Percentiles rank a stretch among this genome's conserved stretches.
These are phyloP conservation scores for Boletus smithii DNA, from an alignment of 1,284 basidiomycete genomes.

Conservation along the genomic window DNA sequence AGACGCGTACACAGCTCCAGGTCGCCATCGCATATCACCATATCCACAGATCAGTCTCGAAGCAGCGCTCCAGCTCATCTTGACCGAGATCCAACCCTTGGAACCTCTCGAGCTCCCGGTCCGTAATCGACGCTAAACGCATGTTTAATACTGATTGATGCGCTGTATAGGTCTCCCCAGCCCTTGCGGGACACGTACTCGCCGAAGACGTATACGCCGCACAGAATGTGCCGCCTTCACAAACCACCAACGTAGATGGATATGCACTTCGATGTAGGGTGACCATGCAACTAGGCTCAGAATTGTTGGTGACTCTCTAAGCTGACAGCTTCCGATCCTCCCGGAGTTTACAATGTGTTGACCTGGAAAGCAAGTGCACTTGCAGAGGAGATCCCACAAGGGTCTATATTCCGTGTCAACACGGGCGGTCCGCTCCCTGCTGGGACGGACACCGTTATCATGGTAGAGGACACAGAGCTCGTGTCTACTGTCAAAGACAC, in stretches of 20 bases:
- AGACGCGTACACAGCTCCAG: conserved; percentile 45
- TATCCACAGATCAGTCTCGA: conserved; percentile 70
- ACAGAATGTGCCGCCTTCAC: conserved; percentile 56
- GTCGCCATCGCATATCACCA: conserved; percentile 70
- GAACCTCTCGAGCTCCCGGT: conserved; percentile 40
- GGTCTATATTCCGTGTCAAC: conserved; percentile 71
- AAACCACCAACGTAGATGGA: conserved; percentile 84
- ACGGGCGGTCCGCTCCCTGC: conserved; percentile 74
- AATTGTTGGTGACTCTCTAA: conserved; percentile 4
- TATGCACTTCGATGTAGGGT: conserved; percentile 73
- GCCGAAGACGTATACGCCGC: conserved; percentile 72
- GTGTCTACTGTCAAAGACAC: conserved; percentile 44
- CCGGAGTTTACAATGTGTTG: conserved; percentile 70
- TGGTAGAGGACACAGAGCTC: conserved; percentile 88
- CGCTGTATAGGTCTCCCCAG: conserved; percentile 47
- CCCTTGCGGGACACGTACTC: conserved; percentile 64
- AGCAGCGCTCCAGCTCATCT: conserved; percentile 58
- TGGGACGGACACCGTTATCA: conserved; percentile 77
- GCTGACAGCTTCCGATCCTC: conserved; percentile 50
- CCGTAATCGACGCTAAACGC: conserved; percentile 12
- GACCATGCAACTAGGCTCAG: background rate
- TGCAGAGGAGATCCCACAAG: conserved; percentile 43
- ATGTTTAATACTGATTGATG: background rate
- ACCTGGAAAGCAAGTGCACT: conserved; percentile 52
- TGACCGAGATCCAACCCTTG: conserved; percentile 48